Evolutionary conservation across 257 asterid genomes (phyloP).

Genomic region (Eucommia ulmoides): DNA sequence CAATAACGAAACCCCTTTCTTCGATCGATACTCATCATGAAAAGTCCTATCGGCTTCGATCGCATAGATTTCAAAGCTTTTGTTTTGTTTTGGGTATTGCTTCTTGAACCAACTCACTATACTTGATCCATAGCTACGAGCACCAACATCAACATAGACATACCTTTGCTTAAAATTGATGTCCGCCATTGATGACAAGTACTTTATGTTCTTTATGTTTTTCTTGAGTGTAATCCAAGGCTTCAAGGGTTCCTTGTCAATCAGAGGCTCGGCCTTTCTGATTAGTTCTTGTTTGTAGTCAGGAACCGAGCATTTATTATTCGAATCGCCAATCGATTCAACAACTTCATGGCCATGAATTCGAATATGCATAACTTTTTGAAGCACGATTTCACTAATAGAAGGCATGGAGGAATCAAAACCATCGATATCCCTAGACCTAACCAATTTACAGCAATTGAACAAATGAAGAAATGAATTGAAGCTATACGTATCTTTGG

Average conservation of each 20-base stretch:
- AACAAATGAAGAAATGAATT: conserved; percentile 40
- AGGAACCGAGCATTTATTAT: conserved; percentile 8
- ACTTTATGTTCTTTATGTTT: conserved; percentile 23
- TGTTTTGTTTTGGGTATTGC: conserved; percentile 40
- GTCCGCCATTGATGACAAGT: conserved; percentile 28
- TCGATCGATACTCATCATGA: conserved; percentile 17
- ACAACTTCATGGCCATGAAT: neutral
- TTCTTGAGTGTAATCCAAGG: conserved; percentile 26
- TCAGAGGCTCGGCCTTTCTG: conserved; percentile 24
- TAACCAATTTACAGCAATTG: conserved; percentile 39
- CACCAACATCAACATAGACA: conserved; percentile 42
- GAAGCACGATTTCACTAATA: conserved; percentile 7
- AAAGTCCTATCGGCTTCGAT: conserved; percentile 36
- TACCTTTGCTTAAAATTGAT: conserved; percentile 17
- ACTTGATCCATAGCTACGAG: conserved; percentile 38
- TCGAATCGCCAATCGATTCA: neutral
- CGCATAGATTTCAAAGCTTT: conserved; percentile 31
- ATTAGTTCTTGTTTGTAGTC: conserved; percentile 14
- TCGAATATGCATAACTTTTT: conserved; percentile 2
- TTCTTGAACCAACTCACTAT: conserved; percentile 41
- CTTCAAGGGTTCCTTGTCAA: conserved; percentile 22
- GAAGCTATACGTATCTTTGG: conserved; percentile 42
- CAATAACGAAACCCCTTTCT: conserved; percentile 24
- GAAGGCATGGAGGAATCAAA: neutral
- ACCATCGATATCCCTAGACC: conserved; percentile 30